Base-by-base conservation (phyloP, 2,329 filamentous ascomycete species). In the Beauveria australis region DNA sequence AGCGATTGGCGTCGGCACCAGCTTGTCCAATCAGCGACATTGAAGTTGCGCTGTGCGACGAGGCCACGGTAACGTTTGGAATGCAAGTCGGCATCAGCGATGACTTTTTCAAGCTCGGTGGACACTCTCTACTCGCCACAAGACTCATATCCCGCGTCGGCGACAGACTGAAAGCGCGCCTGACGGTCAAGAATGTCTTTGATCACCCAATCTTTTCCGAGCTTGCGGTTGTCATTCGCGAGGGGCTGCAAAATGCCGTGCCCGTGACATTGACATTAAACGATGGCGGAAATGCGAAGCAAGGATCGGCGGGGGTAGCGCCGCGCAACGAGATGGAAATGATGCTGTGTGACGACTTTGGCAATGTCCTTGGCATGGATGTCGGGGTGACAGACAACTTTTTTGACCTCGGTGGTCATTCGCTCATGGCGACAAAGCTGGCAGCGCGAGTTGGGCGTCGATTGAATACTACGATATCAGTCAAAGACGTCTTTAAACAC, bases 31-130 rank as follows among this genome's bases (percentile, higher is more conserved):
- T 33, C 18, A 33, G 48, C 26, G 48, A 51, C 4, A 18, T 51
- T 4, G 48, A 51, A 10, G 16, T 19, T 10, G 26, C 10, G 18
- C 18, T 65, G 10, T 64, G 64, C 60, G 54, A 64, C 10, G 60
- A 64, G 54, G 58, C 58, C 26, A 19, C 53, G n/a, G 43, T 33
- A 5, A 52, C 61, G 3, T 57, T 64, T 26, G 60, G 57, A 9
- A 44, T 63, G 46, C 41, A 61, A 28, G 51, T 61, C 40, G 58
- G 58, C 49, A 49, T 63, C 10, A 53, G 52, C 9, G 63, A 65
- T 26, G 53, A 63, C 53, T 65, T 65, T 30, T 65, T 65, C 52
- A 47, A 64, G 6, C 60, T 65, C 16, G 64, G 64, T 22, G 64
- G 64, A 0, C 61, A 65, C 44, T 65, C 64, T 0, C 59, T 65